Conservation (phyloP, 106 monocot species). For the Platanthera zijinensis region DNA sequence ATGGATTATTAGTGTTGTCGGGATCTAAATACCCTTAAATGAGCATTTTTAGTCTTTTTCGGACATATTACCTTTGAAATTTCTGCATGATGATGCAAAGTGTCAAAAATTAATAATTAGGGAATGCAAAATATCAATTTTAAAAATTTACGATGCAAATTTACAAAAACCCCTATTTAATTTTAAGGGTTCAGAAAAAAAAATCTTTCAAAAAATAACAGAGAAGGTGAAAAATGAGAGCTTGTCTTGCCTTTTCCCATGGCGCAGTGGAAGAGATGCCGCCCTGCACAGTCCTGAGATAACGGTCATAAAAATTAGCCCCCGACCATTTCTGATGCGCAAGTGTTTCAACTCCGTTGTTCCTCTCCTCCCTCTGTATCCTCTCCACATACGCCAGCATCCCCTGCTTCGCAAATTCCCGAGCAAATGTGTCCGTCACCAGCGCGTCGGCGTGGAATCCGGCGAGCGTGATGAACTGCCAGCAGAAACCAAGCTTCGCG, state of each 20-base stretch:
- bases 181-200: not conserved
- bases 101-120: too few species aligned
- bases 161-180: too few species aligned
- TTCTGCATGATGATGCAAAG: too few species aligned
- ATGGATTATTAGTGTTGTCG: too few species aligned
- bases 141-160: too few species aligned
- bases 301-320: conserved; percentile 77
- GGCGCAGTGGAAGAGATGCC: conserved; percentile 90
- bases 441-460: conserved; percentile 92
- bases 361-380: conserved; percentile 93
- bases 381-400: conserved; percentile 95
- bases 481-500: conserved; percentile 70
- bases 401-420: conserved; percentile 63
- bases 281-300: conserved; percentile 89
- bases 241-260: conserved; percentile 77
- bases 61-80: too few species aligned
- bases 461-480: conserved; percentile 95
- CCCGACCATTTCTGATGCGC: conserved; percentile 98
- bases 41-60: too few species aligned
- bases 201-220: not conserved
- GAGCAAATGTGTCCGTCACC: conserved; percentile 66
- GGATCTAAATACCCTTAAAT: too few species aligned
- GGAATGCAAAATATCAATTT: too few species aligned
- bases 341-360: conserved; percentile 74
- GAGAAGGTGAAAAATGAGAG: not conserved